These are phyloP conservation scores for Saccharata proteae DNA, from an alignment of 2,329 filamentous ascomycete species.

Conservation along the genomic window DNA sequence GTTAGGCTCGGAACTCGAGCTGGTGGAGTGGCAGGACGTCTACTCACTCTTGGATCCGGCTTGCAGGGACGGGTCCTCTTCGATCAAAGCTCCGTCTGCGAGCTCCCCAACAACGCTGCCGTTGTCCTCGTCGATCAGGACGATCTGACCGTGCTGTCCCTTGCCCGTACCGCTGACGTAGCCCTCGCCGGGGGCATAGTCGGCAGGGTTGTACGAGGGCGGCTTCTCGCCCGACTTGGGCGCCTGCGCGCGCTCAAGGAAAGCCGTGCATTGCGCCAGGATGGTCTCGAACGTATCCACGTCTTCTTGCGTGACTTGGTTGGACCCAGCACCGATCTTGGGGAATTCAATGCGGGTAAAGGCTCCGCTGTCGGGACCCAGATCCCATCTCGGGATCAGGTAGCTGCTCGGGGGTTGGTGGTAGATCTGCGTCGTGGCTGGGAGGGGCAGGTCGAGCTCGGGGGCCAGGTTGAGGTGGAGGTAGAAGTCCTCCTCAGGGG, in stretches of 20 bases:
- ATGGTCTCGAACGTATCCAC: constrained; percentile 96
- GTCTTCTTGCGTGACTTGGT: constrained; percentile 69
- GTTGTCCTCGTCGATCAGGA: constrained; percentile 90
- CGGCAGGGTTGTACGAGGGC: constrained; percentile 62
- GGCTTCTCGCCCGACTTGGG: constrained; percentile 30
- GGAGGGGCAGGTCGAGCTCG: constrained; percentile 84
- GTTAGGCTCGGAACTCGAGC: constrained; percentile 12
- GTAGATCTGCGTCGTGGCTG: constrained; percentile 94
- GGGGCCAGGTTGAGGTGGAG: constrained; percentile 89
- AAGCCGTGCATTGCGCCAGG: constrained; percentile 91
- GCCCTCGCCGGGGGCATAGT: constrained; percentile 67
- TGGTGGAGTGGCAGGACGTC: constrained; percentile 4
- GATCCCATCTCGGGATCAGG: constrained; percentile 87
- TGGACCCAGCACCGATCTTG: constrained; percentile 49
- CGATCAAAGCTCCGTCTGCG: constrained; percentile 65
- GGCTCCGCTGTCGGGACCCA: constrained; percentile 75
- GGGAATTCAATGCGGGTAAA: constrained; percentile 94
- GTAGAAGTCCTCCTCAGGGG: constrained; percentile 72
- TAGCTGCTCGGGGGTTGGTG: constrained; percentile 89
- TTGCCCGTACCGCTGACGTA: constrained; percentile 42
- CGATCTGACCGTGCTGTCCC: constrained; percentile 56
- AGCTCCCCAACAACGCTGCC: constrained; percentile 91
- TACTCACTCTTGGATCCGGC: constrained; percentile 79
- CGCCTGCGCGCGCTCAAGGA: constrained; percentile 67
- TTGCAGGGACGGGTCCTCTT: constrained; percentile 63